A percentile compares a stretch with the other conserved stretches of the same genome.
These are phyloP conservation scores for Begonia peltatifolia DNA, from an alignment of 306 rosid species.

Conservation along the genomic window DNA sequence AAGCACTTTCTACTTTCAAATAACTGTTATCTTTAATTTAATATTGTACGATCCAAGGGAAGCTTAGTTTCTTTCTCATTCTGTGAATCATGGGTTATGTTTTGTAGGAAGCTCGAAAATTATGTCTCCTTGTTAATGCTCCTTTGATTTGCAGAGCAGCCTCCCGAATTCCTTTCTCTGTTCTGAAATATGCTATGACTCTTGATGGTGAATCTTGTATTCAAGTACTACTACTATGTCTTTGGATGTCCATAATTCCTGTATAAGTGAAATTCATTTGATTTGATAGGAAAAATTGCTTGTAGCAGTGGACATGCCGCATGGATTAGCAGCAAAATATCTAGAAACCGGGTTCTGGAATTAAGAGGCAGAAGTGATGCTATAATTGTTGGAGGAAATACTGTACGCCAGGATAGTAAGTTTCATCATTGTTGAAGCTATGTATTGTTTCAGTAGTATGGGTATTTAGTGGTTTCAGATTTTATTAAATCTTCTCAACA, in stretches of 20 bases:
- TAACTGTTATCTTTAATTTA: too few relatives aligned
- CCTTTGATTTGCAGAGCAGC: conserved; percentile 85
- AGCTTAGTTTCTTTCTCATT: background rate
- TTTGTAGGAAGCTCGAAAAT: conserved; percentile 65
- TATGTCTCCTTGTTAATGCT: conserved; percentile 69
- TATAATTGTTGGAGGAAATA: conserved; percentile 81
- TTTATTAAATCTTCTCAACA: conserved; percentile 12
- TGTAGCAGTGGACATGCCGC: conserved; percentile 72
- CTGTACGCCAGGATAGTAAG: conserved; percentile 77
- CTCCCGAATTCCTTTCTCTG: conserved; percentile 71
- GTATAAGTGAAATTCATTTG: background rate
- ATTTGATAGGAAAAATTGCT: conserved; percentile 66
- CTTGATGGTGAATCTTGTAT: conserved; percentile 61
- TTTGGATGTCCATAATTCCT: background rate
- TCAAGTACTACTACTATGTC: background rate
- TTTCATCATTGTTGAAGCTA: conserved; percentile 8
- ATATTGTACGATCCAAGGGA: too few relatives aligned
- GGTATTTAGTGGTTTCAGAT: background rate
- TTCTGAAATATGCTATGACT: conserved; percentile 93
- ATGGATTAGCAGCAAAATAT: conserved; percentile 69
- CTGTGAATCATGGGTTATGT: conserved; percentile 1
- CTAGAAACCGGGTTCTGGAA: conserved; percentile 64
- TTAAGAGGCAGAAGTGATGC: conserved; percentile 92
- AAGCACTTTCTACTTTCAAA: too few relatives aligned
- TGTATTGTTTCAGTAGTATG: conserved; percentile 7